phyloP scores from a whole-genome alignment of 2,329 filamentous ascomycete species.

The Diaporthe helianthi region DNA sequence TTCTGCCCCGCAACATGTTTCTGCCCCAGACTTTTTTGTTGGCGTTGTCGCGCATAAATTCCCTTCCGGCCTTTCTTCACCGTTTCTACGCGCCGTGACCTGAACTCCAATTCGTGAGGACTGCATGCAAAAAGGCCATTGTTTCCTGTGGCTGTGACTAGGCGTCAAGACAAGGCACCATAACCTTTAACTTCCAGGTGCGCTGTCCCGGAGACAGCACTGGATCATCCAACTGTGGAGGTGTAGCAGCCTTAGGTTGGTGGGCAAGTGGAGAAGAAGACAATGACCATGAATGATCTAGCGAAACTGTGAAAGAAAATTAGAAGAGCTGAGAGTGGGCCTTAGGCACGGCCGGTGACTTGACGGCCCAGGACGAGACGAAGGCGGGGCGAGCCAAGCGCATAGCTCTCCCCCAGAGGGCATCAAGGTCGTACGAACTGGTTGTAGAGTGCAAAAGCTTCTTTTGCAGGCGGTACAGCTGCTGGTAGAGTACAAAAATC shows the following conservation, averaged over 20 bases:
- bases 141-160: background rate
- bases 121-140: background rate
- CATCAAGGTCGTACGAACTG: background rate
- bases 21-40: constrained; percentile 1
- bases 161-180: background rate
- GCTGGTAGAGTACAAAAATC: background rate
- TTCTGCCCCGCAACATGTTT: background rate
- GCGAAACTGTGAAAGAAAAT: constrained; percentile 10
- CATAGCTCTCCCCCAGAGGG: background rate
- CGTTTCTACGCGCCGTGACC: constrained; percentile 8
- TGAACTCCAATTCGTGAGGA: constrained; percentile 23
- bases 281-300: constrained; percentile 12
- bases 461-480: constrained; percentile 13
- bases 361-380: background rate
- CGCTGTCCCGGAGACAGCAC: background rate
- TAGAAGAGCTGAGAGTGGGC: constrained; percentile 16
- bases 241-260: background rate
- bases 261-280: background rate
- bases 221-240: constrained; percentile 17
- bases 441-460: constrained; percentile 17
- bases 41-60: background rate
- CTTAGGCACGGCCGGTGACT: constrained; percentile 6
- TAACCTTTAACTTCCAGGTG: constrained; percentile 1
- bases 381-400: constrained; percentile 17
- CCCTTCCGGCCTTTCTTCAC: constrained; percentile 6